phyloP scores from a whole-genome alignment of 768 basidiomycete genomes.

The Hebeloma cylindrosporum region DNA sequence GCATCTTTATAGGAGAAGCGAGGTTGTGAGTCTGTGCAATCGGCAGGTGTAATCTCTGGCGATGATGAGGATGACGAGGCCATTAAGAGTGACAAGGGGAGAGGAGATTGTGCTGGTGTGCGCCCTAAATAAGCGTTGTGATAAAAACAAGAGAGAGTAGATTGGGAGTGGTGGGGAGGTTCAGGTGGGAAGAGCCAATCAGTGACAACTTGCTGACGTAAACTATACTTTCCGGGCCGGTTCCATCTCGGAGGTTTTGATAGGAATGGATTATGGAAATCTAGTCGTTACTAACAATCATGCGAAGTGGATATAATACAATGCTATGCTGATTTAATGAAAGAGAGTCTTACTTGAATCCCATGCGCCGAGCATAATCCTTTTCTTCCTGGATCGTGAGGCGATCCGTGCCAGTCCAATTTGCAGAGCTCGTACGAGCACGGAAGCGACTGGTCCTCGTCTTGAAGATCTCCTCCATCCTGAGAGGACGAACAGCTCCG shows the following conservation, averaged over 20 bases:
- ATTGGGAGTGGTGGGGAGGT: slow-evolving; percentile 18
- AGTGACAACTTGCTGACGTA: slow-evolving; percentile 7
- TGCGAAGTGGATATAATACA: too few relatives aligned
- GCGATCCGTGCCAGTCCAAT: slow-evolving; percentile 92
- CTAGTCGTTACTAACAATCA: too few relatives aligned
- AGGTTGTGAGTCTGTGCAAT: slow-evolving; percentile 34
- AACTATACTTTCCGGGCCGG: too few relatives aligned
- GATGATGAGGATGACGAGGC: slow-evolving; percentile 78
- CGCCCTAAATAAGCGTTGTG: slow-evolving; percentile 15
- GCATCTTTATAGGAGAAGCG: slow-evolving; percentile 67
- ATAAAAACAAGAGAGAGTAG: slow-evolving; percentile 18
- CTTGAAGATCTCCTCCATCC: slow-evolving; percentile 94
- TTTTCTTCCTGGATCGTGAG: slow-evolving; percentile 81
- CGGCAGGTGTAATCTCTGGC: slow-evolving; percentile 62
- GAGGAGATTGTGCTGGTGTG: slow-evolving; percentile 29
- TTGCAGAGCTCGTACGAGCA: slow-evolving; percentile 89
- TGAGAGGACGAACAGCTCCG: slow-evolving; percentile 79
- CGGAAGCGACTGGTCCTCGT: slow-evolving; percentile 77
- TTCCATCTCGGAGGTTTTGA: too few relatives aligned
- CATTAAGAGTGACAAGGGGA: slow-evolving; percentile 47
- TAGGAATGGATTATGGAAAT: too few relatives aligned
- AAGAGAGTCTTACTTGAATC: slow-evolving; percentile 51
- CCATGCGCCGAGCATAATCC: slow-evolving; percentile 91
- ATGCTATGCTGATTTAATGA: slow-evolving; percentile 1
- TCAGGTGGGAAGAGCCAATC: slow-evolving; percentile 12